Base-by-base conservation (phyloP, 2,329 filamentous ascomycete species). In the Aspergillus pseudoterreus region DNA sequence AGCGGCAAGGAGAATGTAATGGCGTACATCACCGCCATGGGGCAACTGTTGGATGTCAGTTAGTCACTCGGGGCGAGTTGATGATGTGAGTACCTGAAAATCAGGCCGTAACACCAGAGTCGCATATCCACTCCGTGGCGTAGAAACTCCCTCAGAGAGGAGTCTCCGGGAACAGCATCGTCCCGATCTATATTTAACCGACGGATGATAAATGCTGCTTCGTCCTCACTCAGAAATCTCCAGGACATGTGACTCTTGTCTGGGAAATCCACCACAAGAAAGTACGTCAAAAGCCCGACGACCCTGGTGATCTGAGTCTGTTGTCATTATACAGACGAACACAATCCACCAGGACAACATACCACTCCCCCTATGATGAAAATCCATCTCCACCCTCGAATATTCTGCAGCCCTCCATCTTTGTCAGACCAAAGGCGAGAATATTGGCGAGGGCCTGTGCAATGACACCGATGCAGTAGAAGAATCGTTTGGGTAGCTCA, bases 1-100 rank as follows among this genome's bases (percentile, higher is more conserved):
- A 92, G 82, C 11, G 89, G 88, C 4, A 92, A 71, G 64, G 92
- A 92, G 69, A 87, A 92, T 1, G 87, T 86, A 6, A 94, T 79
- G 0, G 88, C 83, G 65, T 94, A 92, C 6, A 80, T 79, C 4
- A 81, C 80, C n/a, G 87, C 88, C 1, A 88, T 90, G 2, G 82
- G 82, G 69, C 82, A 63, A 38, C 60, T 63, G 35, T 3, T 3
- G 10, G 11, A 8, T 12, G 35, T 38, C 14, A 38, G 15, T 2
- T 6, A n/a, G 6, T 38, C 35, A n/a, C 15, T 38, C 15, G 5
- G 15, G 3, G 6, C 19, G 15, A 8, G 6, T 9, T 22, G 39
- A 14, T 5, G 15, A 6, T 5, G 6, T 42, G 19, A 6, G 6
- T 22, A 22, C 39, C 39, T 24, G 39, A 42, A 42, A 0, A 42